phyloP scores from a whole-genome alignment of 2,329 filamentous ascomycete species.

The Orbilia quercus region DNA sequence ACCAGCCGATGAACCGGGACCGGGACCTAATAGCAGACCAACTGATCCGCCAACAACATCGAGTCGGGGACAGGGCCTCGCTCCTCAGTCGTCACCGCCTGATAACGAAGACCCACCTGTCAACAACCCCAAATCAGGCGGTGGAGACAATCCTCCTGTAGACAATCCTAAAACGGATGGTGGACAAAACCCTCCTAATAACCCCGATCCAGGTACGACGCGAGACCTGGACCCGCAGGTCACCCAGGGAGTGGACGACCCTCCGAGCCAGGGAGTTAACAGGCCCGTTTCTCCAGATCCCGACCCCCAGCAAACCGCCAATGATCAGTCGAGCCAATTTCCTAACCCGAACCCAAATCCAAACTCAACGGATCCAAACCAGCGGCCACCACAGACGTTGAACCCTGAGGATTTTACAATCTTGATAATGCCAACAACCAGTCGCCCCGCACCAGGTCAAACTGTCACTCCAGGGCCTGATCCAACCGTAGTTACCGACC shows the following conservation, averaged over 20 bases:
- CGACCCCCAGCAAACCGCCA: conserved; percentile 2
- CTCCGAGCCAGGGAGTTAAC: conserved; percentile 1
- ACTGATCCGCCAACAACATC: neutral
- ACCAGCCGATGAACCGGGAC: neutral
- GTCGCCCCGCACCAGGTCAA: conserved; percentile 21
- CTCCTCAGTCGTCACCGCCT: conserved; percentile 5
- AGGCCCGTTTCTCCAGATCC: neutral
- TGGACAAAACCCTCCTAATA: too few relatives aligned
- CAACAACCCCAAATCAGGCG: neutral
- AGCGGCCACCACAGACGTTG: neutral
- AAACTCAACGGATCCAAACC: conserved; percentile 14
- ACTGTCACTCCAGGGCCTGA: conserved; percentile 15
- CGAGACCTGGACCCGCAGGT: neutral
- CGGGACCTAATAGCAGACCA: conserved; percentile 10
- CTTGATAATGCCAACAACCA: conserved; percentile 1
- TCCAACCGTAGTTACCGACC: conserved; percentile 1
- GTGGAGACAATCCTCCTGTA: neutral
- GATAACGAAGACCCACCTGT: neutral
- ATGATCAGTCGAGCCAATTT: neutral
- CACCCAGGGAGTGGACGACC: neutral
- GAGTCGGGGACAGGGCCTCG: neutral
- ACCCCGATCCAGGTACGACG: neutral
- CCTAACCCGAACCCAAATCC: conserved; percentile 25
- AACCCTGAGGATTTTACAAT: conserved; percentile 37
- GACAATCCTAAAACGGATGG: too few relatives aligned